A percentile compares a stretch with the other conserved stretches of the same genome.
phyloP scores from a whole-genome alignment of 1,284 basidiomycete genomes.

The Neonothopanus nambi region DNA sequence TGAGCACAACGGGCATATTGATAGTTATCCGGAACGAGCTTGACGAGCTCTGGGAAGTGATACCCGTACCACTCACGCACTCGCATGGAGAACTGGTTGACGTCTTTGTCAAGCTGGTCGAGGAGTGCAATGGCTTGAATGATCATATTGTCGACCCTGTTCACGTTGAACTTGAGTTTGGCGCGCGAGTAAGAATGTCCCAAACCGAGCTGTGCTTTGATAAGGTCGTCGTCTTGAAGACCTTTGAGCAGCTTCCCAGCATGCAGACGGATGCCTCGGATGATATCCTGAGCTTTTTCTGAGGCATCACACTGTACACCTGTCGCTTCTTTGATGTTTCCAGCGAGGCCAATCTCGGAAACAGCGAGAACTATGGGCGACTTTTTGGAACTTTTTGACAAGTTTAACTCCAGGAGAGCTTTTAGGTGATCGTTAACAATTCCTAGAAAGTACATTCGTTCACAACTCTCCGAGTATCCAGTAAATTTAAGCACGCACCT shows the following conservation, averaged over 20 bases:
- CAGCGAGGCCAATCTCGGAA: constrained; percentile 78
- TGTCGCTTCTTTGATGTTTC: constrained; percentile 79
- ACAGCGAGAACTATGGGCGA: constrained; percentile 84
- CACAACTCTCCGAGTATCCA: neutral
- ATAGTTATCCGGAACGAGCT: constrained; percentile 93
- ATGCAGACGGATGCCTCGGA: constrained; percentile 93
- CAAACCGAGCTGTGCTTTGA: constrained; percentile 93
- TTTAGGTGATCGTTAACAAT: constrained; percentile 88
- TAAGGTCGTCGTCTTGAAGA: constrained; percentile 87
- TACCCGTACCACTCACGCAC: constrained; percentile 99
- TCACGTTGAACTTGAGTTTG: constrained; percentile 99
- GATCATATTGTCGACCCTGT: constrained; percentile 99
- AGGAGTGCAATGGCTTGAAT: constrained; percentile 98
- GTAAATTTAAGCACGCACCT: constrained; percentile 54
- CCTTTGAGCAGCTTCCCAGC: constrained; percentile 90
- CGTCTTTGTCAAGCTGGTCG: constrained; percentile 99
- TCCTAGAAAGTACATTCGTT: constrained; percentile 44
- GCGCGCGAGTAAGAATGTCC: constrained; percentile 98
- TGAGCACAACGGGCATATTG: constrained; percentile 89
- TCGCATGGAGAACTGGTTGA: constrained; percentile 99
- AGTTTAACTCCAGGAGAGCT: constrained; percentile 86
- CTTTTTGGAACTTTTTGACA: constrained; percentile 81
- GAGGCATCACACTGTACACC: constrained; percentile 86
- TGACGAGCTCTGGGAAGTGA: constrained; percentile 98
- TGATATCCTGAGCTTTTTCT: constrained; percentile 86